phyloP scores from a whole-genome alignment of 139 green algal genomes.

The Chlamydomonas eustigma region DNA sequence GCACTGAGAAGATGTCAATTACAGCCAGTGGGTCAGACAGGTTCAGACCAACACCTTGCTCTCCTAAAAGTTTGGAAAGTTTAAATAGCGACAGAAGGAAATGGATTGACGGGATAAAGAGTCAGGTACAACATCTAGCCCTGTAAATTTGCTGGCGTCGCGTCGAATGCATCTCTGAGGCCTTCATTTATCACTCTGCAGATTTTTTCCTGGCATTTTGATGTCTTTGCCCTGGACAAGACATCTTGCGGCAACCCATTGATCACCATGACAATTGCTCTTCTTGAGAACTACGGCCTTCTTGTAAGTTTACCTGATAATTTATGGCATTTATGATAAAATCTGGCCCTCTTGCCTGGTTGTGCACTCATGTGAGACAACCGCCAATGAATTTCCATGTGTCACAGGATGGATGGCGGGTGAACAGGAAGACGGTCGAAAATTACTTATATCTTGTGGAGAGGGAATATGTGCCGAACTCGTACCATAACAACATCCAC shows the following conservation, averaged over 20 bases:
- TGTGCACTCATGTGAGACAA: background rate
- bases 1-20: background rate
- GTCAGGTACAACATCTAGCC: slow-evolving; percentile 3
- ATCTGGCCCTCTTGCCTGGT: background rate
- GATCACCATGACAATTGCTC: slow-evolving; percentile 38
- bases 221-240: slow-evolving; percentile 42
- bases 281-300: slow-evolving; percentile 48
- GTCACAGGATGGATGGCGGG: slow-evolving; percentile 50
- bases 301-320: slow-evolving; percentile 38
- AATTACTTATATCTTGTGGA: slow-evolving; percentile 45
- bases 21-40: background rate
- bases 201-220: slow-evolving; percentile 53
- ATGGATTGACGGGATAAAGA: slow-evolving; percentile 10
- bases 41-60: background rate
- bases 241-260: slow-evolving; percentile 30
- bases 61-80: background rate
- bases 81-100: background rate
- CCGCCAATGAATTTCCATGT: background rate
- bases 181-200: slow-evolving; percentile 15
- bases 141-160: background rate
- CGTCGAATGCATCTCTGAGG: background rate
- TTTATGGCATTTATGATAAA: background rate
- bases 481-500: slow-evolving; percentile 69
- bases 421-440: slow-evolving; percentile 45
- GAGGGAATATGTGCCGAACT: slow-evolving; percentile 43